phyloP scores from a whole-genome alignment of 1,139 yeast species.

The Candida sp. region DNA sequence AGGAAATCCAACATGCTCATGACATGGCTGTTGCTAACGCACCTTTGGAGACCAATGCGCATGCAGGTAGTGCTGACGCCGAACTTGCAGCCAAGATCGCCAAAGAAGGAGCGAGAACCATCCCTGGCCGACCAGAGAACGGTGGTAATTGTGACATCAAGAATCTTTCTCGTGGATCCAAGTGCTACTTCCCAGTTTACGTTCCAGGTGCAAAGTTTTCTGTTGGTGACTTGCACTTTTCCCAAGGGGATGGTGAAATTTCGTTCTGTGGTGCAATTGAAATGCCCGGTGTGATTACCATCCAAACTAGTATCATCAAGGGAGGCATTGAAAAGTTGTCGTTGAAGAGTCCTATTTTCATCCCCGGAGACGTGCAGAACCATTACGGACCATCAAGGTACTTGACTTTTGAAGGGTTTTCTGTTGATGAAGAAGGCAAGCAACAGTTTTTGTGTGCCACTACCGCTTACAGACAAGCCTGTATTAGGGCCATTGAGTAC shows the following conservation, averaged over 20 bases:
- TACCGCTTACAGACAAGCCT: constrained; percentile 53
- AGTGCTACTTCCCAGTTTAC: constrained; percentile 50
- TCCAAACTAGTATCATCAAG: constrained; percentile 41
- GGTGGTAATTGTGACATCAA: constrained; percentile 59
- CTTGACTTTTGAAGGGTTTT: constrained; percentile 55
- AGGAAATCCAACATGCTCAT: constrained; percentile 29
- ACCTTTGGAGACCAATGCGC: constrained; percentile 39
- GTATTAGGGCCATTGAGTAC: constrained; percentile 52
- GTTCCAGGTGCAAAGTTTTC: constrained; percentile 51
- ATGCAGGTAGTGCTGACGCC: constrained; percentile 38
- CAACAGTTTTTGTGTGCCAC: constrained; percentile 51
- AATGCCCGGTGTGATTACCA: constrained; percentile 51
- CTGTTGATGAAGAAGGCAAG: constrained; percentile 48
- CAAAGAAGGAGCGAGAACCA: constrained; percentile 50
- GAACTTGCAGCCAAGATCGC: constrained; percentile 29
- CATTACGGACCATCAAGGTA: constrained; percentile 51
- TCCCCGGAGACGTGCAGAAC: constrained; percentile 52
- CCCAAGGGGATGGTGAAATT: constrained; percentile 57
- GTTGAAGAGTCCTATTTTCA: constrained; percentile 48
- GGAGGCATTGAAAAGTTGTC: constrained; percentile 42
- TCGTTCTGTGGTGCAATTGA: constrained; percentile 59
- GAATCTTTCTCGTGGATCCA: constrained; percentile 51
- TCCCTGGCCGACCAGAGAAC: constrained; percentile 56
- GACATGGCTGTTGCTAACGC: constrained; percentile 44
- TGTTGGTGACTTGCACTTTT: constrained; percentile 53